Base-by-base conservation (phyloP, 176 grass and related monocot species). In the Hyparrhenia diplandra region DNA sequence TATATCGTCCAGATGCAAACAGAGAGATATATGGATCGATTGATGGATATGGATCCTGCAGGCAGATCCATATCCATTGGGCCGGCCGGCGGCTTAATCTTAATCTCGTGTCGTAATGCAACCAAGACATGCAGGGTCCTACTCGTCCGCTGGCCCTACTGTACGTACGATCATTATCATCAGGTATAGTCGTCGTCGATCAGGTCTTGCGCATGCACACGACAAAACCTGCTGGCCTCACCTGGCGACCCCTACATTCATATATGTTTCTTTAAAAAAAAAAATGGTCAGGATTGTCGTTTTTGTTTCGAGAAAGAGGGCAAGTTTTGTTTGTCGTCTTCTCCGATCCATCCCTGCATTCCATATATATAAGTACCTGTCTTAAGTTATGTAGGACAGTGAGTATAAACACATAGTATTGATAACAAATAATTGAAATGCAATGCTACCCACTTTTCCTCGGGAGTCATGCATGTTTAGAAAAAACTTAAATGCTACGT, bases 81-180 rank as follows among this genome's bases (percentile, higher is more conserved):
- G 16, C 3, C 13, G 3, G 13, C 10, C 21, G 52, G 46, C 70
- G 52, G 46, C 70, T 54, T 68, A 43, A n/a, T 52, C 39, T 32
- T 84, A 61, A 85, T 85, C 62, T 31, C 20, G 23, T 85, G 82
- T 81, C 77, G 16, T 55, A 85, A 81, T 85, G 52, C 52, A 10
- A 28, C 82, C 71, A 52, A 24, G 77, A 85, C 82, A 89, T 2
- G 71, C 52, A 62, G 71, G 81, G 40, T 82, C 23, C 23, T 64
- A 7, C 35, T n/a, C n/a, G 13, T 51, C 13, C 60, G 13, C 45
- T 29, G 43, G 55, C 21, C 65, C 41, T 64, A 47, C 61, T 37
- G 10, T 10, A 23, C n/a, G 21, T 61, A 24, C 57, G n/a, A 59
- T 59, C 23, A 57, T 23, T 7, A 24, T 59, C n/a, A 8, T 61